Base-by-base conservation (phyloP, 2,329 filamentous ascomycete genomes). In the Ophiostoma himal-ulmi region DNA sequence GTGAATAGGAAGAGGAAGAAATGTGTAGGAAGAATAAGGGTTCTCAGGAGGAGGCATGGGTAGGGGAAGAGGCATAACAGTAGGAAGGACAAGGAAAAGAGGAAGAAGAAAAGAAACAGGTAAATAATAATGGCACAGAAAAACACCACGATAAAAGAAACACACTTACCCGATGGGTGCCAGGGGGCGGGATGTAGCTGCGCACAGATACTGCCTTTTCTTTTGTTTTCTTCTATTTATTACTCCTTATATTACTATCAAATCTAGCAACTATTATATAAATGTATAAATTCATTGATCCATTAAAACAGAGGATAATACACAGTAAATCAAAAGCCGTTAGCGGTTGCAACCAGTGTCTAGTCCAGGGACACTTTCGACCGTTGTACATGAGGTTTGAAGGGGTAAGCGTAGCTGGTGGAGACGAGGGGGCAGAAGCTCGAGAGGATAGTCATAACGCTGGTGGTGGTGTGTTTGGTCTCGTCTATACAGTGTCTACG, bases 281-380 rank as follows among this genome's bases (percentile, higher is more conserved):
- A 13, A 26, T 30, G 2, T 57, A 30, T 48, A 20, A 20, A 48
- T 39, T 39, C 10, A 39, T 13, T 39, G 37, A 13, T 39, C 10
- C 20, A 48, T 48, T 48, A 8, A 10, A 17, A 48, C 44, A 48
- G 44, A 48, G 4, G 11, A 48, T 48, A 48, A 48, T 48, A 48
- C 44, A 14, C 62, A 71, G 30, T 39, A 41, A 64, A 64, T 69
- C 67, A 67, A 72, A 73, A 72, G 70, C 71, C 70, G 73, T 72
- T 74, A 72, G 70, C 52, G 52, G 52, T 57, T 57, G 22, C 52
- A 57, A 26, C 52, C 52, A 57, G 52, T 57, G 69, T 44, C 72
- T 74, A 69, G 73, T 64, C 67, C 72, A 74, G 73, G 70, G 70
- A 74, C 71, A 65, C 67, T 66, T 68, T 70, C 60, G 68, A 71